phyloP scores from a whole-genome alignment of 2,329 filamentous ascomycete genomes.

The Didymella lethalis region DNA sequence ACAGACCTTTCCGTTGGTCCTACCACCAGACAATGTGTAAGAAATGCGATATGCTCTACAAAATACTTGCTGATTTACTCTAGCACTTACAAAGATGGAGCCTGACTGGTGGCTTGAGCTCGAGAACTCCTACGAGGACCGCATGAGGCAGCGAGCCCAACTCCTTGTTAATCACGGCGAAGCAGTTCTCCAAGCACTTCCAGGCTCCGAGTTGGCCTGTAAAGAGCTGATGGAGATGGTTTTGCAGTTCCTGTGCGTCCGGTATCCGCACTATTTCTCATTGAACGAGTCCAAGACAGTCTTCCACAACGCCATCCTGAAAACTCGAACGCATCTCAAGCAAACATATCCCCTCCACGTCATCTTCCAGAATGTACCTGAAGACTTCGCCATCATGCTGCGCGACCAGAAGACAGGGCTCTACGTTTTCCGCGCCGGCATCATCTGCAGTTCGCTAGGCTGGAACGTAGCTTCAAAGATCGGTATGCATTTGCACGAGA shows the following conservation, averaged over 20 bases:
- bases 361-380: conserved; percentile 78
- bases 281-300: conserved; percentile 62
- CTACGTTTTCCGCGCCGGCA: conserved; percentile 77
- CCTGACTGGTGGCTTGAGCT: conserved; percentile 90
- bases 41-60: conserved; percentile 41
- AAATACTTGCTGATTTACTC: not conserved
- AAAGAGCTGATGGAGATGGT: conserved; percentile 90
- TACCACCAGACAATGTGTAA: conserved; percentile 94
- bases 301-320: conserved; percentile 74
- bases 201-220: conserved; percentile 78
- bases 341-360: conserved; percentile 71
- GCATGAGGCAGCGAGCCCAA: conserved; percentile 72
- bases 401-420: conserved; percentile 74
- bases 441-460: conserved; percentile 80
- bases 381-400: conserved; percentile 82
- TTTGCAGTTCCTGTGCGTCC: conserved; percentile 77
- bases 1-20: conserved; percentile 81
- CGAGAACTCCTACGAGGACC: conserved; percentile 72
- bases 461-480: conserved; percentile 82
- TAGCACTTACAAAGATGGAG: conserved; percentile 80
- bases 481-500: conserved; percentile 71
- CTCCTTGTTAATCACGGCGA: conserved; percentile 71
- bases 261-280: conserved; percentile 79
- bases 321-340: conserved; percentile 67
- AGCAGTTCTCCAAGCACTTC: conserved; percentile 71